phyloP scores from a whole-genome alignment of 2,329 filamentous ascomycete species.

The Cryphonectria naterciae region DNA sequence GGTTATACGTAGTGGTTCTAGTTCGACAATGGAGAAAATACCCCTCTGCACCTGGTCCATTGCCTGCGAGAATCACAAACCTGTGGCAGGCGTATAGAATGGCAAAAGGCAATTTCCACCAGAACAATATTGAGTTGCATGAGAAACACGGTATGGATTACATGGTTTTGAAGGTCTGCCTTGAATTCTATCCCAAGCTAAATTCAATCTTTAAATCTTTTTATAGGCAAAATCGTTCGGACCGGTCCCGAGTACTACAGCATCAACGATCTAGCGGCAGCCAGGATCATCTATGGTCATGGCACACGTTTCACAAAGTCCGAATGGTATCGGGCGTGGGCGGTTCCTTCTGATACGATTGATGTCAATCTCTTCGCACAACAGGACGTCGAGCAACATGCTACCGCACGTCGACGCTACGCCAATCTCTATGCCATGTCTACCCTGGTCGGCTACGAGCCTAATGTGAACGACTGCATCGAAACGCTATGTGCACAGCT shows the following conservation, averaged over 20 bases:
- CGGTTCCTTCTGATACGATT: neutral
- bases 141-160: slow-evolving; percentile 11
- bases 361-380: slow-evolving; percentile 38
- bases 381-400: slow-evolving; percentile 42
- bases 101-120: slow-evolving; percentile 13
- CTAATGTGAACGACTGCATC: slow-evolving; percentile 52
- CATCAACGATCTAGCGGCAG: slow-evolving; percentile 17
- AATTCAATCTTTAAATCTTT: neutral
- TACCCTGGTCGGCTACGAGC: slow-evolving; percentile 51
- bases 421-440: slow-evolving; percentile 52
- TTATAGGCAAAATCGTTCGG: slow-evolving; percentile 23
- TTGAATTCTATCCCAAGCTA: neutral
- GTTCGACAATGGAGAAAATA: neutral
- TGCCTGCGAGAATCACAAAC: slow-evolving; percentile 17
- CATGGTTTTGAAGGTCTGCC: neutral
- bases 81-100: slow-evolving; percentile 13
- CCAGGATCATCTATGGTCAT: slow-evolving; percentile 24
- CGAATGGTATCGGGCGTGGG: slow-evolving; percentile 17
- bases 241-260: slow-evolving; percentile 20
- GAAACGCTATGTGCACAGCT: slow-evolving; percentile 45
- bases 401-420: slow-evolving; percentile 44
- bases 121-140: slow-evolving; percentile 16
- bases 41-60: slow-evolving; percentile 17
- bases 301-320: slow-evolving; percentile 17
- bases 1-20: neutral